Evolutionary conservation across 208 protist genomes (phyloP).

Genomic region (Acanthamoeba royreba): DNA sequence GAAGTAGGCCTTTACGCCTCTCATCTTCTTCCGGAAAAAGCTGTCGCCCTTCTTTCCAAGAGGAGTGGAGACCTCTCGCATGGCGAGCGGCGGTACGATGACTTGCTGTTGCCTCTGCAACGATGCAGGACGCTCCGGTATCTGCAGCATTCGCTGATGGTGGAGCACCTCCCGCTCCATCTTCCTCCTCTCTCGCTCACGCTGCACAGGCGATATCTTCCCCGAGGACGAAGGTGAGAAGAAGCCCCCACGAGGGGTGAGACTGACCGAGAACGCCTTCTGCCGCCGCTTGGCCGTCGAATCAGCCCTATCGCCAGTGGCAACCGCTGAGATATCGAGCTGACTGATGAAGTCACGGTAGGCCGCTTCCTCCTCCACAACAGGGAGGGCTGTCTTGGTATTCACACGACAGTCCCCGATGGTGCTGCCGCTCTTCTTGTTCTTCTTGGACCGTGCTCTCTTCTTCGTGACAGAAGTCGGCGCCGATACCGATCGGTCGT

Average conservation of each 20-base stretch:
- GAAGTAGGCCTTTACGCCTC: not conserved
- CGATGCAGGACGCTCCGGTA: not conserved
- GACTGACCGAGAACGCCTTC: not conserved
- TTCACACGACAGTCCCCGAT: not conserved
- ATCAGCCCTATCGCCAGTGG: not conserved
- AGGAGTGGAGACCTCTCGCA: too few species aligned
- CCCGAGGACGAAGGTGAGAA: not conserved
- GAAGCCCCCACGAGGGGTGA: not conserved
- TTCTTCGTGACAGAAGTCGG: too few species aligned
- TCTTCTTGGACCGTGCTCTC: too few species aligned
- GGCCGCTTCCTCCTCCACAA: too few species aligned
- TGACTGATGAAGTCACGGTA: not conserved
- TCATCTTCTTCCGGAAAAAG: not conserved
- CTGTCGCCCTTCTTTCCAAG: not conserved
- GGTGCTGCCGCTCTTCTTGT: too few species aligned
- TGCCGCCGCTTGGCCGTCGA: not conserved
- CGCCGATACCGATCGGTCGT: too few species aligned
- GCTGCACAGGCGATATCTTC: not conserved
- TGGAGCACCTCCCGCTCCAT: not conserved
- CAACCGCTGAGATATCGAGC: not conserved
- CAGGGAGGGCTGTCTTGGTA: too few species aligned
- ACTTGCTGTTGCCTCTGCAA: too few species aligned
- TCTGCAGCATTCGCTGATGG: not conserved
- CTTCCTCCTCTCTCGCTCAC: not conserved
- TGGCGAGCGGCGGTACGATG: not conserved